phyloP scores from a whole-genome alignment of 495 filamentous ascomycete species.

The Lichina pygmaea region DNA sequence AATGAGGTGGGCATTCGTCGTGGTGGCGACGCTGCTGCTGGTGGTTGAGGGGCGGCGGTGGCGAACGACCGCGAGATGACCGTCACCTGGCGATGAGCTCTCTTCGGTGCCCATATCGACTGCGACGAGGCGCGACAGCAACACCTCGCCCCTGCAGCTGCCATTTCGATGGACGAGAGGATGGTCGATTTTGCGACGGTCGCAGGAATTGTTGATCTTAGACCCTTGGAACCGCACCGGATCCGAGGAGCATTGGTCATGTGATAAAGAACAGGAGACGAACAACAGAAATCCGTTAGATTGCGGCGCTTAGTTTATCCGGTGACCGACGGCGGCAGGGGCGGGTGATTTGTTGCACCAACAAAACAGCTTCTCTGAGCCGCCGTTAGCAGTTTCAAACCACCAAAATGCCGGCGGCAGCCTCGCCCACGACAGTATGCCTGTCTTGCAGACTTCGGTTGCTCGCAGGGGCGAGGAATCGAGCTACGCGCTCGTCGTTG shows the following conservation, averaged over 20 bases:
- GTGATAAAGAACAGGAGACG: too few relatives aligned
- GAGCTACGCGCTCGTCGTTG: too few relatives aligned
- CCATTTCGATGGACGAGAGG: conserved; percentile 6
- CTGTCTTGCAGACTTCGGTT: conserved; percentile 21
- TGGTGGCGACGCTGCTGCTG: conserved; percentile 6
- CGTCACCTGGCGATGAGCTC: background rate
- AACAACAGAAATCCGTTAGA: too few relatives aligned
- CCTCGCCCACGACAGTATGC: conserved; percentile 8
- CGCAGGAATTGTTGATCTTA: too few relatives aligned
- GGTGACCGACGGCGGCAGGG: too few relatives aligned
- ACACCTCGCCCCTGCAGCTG: conserved; percentile 8
- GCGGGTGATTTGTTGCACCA: too few relatives aligned
- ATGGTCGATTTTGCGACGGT: too few relatives aligned
- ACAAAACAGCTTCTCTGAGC: background rate
- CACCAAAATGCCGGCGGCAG: background rate
- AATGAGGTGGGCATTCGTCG: conserved; percentile 38
- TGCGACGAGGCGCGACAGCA: conserved; percentile 9
- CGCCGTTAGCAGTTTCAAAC: background rate
- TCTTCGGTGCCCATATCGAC: background rate
- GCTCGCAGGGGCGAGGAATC: conserved; percentile 5
- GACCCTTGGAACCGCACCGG: too few relatives aligned
- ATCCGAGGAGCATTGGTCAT: too few relatives aligned
- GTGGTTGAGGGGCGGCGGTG: conserved; percentile 14
- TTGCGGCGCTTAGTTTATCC: too few relatives aligned
- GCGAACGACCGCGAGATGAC: conserved; percentile 13